These are phyloP conservation scores for Alternaria triticimaculans DNA, from an alignment of 2,329 filamentous ascomycete genomes.

Conservation along the genomic window DNA sequence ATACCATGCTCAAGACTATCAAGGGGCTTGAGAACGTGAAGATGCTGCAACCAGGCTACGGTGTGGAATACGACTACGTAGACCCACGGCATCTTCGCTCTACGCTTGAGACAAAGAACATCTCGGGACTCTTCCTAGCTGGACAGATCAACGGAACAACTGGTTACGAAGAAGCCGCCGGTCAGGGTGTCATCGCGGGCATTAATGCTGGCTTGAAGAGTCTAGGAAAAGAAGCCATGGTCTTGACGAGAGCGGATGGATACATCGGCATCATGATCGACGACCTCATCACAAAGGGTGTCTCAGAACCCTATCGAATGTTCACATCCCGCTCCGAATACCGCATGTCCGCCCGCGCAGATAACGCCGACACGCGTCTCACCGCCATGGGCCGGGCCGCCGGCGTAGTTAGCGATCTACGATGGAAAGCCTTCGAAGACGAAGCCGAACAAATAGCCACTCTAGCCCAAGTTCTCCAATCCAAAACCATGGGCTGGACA, in stretches of 20 bases:
- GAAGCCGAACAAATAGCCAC: conserved; percentile 71
- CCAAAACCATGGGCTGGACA: conserved; percentile 64
- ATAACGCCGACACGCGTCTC: conserved; percentile 90
- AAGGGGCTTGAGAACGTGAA: conserved; percentile 84
- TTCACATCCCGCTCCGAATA: conserved; percentile 97
- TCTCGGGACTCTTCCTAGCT: conserved; percentile 85
- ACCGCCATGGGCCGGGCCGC: conserved; percentile 77
- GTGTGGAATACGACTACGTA: conserved; percentile 98
- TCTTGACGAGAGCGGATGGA: conserved; percentile 80
- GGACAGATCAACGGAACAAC: conserved; percentile 99
- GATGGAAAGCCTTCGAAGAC: conserved; percentile 75
- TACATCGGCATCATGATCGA: conserved; percentile 99
- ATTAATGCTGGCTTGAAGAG: conserved; percentile 91
- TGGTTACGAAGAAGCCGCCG: conserved; percentile 96
- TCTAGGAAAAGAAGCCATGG: conserved; percentile 68
- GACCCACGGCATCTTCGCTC: conserved; percentile 86
- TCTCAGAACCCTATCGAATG: conserved; percentile 97
- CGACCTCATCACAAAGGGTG: conserved; percentile 94
- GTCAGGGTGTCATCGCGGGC: conserved; percentile 89
- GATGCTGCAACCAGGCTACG: conserved; percentile 95
- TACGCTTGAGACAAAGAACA: conserved; percentile 94
- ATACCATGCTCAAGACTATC: conserved; percentile 83
- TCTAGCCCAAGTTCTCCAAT: conserved; percentile 67
- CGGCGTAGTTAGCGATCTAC: conserved; percentile 77
- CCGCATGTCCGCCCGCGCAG: conserved; percentile 86